Percentiles rank a stretch among this genome's conserved stretches.
Evolutionary conservation across 106 monocot species (phyloP).

Genomic region (Acorus gramineus): DNA sequence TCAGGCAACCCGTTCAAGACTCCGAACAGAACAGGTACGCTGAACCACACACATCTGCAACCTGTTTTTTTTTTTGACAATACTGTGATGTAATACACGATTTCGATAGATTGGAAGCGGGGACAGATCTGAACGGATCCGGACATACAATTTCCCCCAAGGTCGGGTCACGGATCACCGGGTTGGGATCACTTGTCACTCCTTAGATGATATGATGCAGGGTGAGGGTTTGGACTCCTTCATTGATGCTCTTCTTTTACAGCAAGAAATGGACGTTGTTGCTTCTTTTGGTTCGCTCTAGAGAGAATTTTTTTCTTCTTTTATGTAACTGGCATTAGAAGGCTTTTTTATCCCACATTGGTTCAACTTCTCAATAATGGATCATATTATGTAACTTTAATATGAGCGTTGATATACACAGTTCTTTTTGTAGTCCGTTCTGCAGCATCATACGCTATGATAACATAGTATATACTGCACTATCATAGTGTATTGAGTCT

Average conservation of each 20-base stretch:
- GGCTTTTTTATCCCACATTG: too few species aligned
- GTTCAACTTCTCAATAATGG: too few species aligned
- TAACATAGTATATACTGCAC: too few species aligned
- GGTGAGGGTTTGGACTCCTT: conserved; percentile 80
- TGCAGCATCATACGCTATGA: too few species aligned
- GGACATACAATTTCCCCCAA: conserved; percentile 95
- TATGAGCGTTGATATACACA: too few species aligned
- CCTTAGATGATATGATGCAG: conserved; percentile 63
- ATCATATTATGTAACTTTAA: too few species aligned
- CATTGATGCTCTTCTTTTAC: conserved; percentile 68
- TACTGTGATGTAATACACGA: not conserved
- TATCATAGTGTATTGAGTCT: too few species aligned
- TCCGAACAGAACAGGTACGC: conserved; percentile 74
- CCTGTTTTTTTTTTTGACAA: not conserved
- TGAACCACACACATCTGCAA: not conserved
- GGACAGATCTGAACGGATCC: conserved; percentile 87
- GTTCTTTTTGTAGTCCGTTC: too few species aligned
- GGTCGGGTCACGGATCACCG: conserved; percentile 95
- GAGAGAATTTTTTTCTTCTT: too few species aligned
- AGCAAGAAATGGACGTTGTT: conserved; percentile 83
- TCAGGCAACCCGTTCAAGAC: conserved; percentile 64
- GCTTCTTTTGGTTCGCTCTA: conserved; percentile 40
- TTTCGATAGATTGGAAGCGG: conserved; percentile 73
- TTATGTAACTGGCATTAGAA: too few species aligned
- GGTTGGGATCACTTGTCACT: conserved; percentile 75